Conservation (phyloP, 31 red algal genomes). For the Odonthalia washingtoniensis region DNA sequence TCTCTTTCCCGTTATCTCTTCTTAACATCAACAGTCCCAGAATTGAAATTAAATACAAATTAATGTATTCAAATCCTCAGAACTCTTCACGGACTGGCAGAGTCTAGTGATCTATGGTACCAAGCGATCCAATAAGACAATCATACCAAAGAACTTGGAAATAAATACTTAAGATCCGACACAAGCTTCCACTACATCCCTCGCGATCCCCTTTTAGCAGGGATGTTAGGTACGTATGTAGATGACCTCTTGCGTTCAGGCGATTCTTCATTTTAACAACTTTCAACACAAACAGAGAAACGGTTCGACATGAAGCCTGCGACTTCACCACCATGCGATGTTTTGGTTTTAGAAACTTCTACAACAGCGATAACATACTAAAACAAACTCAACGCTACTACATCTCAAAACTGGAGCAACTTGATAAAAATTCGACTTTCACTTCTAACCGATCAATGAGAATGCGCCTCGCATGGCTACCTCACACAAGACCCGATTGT, state of each 20-base stretch:
- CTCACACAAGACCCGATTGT: slow-evolving; percentile 20
- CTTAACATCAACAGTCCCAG: slow-evolving; percentile 27
- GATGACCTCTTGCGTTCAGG: slow-evolving; percentile 36
- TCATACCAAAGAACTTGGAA: slow-evolving; percentile 29
- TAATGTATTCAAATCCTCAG: slow-evolving; percentile 43
- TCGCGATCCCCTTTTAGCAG: not conserved
- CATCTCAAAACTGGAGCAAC: slow-evolving; percentile 7
- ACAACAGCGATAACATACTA: not conserved
- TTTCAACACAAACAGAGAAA: not conserved
- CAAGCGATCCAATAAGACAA: slow-evolving; percentile 16
- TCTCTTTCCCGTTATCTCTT: slow-evolving; percentile 38
- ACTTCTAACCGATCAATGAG: not conserved
- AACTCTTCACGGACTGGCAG: slow-evolving; percentile 44
- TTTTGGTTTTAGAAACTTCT: not conserved
- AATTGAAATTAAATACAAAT: too few relatives aligned
- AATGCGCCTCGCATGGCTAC: slow-evolving; percentile 50
- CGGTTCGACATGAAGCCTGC: slow-evolving; percentile 21
- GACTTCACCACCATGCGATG: not conserved
- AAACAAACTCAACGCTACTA: slow-evolving; percentile 2
- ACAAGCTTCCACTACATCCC: slow-evolving; percentile 22
- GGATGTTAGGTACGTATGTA: slow-evolving; percentile 37
- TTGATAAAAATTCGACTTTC: not conserved
- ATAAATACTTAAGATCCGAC: slow-evolving; percentile 22
- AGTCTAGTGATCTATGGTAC: slow-evolving; percentile 49
- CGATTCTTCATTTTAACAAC: not conserved